Percentiles rank a stretch among this genome's conserved stretches.
Conservation (phyloP, 768 basidiomycete species). For the Boletus subparvulus region DNA sequence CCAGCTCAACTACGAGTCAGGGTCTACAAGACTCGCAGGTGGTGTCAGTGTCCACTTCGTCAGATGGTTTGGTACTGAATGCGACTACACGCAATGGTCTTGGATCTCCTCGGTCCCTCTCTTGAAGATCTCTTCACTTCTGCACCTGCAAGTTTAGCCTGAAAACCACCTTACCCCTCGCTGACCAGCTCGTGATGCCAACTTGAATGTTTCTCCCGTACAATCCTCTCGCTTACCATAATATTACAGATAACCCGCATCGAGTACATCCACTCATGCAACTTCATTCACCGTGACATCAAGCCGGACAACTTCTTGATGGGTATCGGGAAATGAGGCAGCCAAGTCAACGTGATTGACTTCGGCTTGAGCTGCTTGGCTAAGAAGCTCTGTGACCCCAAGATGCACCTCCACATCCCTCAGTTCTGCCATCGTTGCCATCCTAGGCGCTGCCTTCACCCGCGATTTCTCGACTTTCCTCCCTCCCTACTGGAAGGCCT, state of each 20-base stretch:
- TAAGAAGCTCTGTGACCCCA: slow-evolving; percentile 99
- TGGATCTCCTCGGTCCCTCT: slow-evolving; percentile 92
- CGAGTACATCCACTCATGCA: no score
- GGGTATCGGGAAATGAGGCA: no score
- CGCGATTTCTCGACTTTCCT: slow-evolving; percentile 56
- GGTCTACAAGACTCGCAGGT: slow-evolving; percentile 96
- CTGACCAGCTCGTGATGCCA: slow-evolving; percentile 80
- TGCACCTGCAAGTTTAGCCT: slow-evolving; percentile 97
- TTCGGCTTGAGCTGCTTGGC: slow-evolving; percentile 99
- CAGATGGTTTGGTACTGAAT: slow-evolving; percentile 91
- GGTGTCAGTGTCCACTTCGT: slow-evolving; percentile 99
- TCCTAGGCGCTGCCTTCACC: slow-evolving; percentile 40
- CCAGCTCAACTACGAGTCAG: slow-evolving; percentile 99
- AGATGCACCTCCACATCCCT: slow-evolving; percentile 94
- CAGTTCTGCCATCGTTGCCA: slow-evolving; percentile 50
- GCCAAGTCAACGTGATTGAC: no score
- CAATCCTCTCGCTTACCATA: slow-evolving; percentile 39
- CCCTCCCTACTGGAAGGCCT: slow-evolving; percentile 74
- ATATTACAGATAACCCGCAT: slow-evolving; percentile 79
- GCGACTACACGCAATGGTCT: slow-evolving; percentile 99
- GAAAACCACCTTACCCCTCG: slow-evolving; percentile 94
- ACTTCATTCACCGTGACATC: no score
- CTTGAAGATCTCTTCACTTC: slow-evolving; percentile 91
- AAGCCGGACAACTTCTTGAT: no score
- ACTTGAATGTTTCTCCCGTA: no score